Base-by-base conservation (phyloP, 176 grass and related monocot species). In the Coix lacrymajobi region DNA sequence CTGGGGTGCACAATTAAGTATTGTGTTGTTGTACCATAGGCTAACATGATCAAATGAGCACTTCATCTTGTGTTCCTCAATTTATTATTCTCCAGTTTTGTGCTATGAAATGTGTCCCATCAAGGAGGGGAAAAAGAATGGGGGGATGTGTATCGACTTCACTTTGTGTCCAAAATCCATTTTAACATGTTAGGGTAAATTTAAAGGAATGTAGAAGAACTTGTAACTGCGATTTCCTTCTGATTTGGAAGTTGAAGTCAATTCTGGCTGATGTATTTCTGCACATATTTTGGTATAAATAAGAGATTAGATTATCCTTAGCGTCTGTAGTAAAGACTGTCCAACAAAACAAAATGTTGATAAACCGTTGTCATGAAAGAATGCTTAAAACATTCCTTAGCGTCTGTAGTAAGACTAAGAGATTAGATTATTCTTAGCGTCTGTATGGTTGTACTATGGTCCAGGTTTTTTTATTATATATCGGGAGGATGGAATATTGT, bases 21-120 rank as follows among this genome's bases (percentile, higher is more conserved):
- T 54, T 63, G 19, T 82, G 83, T 79, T 82, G 83, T 79, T 86
- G 79, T 86, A 83, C 73, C 46, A 75, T 83, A 86, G 67, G 58
- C 64, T 32, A 62, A 74, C 16, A 65, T 78, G 45, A 61, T 56
- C 7, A 67, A 82, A 89, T 52, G 20, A 20, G 22, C 10, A 17
- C 48, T 15, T 10, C 70, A 34, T 75, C 61, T 43, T 85, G 63
- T 77, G 24, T 71, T 44, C 52, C 43, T 30, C 25, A n/a, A n/a
- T 16, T 72, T 65, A 37, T 89, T 64, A 51, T 78, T 70, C 52
- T 85, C 71, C 38, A 36, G 39, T 89, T 78, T 78, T 79, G 52
- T 79, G 31, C 71, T 32, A 0, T 56, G 74, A 72, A 51, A 79
- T 74, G 87, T 49, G 30, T 7, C 16, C 34, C 75, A 11, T 15